Evolutionary conservation across 2,329 filamentous ascomycete species (phyloP), one percentile per base, ranked within the genome.

Genomic region (Pseudogymnoascus sp.): DNA sequence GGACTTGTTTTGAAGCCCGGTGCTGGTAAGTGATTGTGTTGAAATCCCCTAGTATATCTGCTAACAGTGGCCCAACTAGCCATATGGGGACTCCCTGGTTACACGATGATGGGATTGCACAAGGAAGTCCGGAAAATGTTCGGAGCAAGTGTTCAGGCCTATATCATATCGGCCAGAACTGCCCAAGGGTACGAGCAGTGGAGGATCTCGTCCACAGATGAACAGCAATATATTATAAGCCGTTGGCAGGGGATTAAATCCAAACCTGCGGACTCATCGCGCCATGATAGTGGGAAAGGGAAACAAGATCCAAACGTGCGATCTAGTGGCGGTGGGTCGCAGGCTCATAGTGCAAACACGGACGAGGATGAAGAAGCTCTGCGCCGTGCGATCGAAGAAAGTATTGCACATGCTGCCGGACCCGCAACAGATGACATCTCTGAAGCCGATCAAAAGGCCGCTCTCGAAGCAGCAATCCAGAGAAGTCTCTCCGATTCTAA

Each of bases 71-170:
- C 40, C 26, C 64, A 36, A 16, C 10, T 12, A 81, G 86, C 82
- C 5, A 74, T 89, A 14, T 90, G 85, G 83, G 84, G 84, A 1
- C 75, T 96, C 3, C 90, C 91, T 0, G 92, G 88, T 4, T 96
- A 95, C 71, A 83, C 90, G 3, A 88, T 93, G 80, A 90, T 93
- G 72, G 92, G 92, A 1, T 80, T 95, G 0, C 86, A 93, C 69
- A 89, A 89, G 42, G 88, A 93, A 72, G 80, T 95, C 62, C 82
- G 86, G 66, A 91, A 88, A 67, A 76, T 82, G 54, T 88, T 91
- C 68, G 85, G 87, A 23, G 85, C 82, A 51, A 90, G 85, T 66
- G 85, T 91, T 16, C 81, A 90, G 60, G 91, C 90, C 68, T 93
- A 93, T 72, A 90, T 96, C 67, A 84, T 91, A 54, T 84, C 89